phyloP scores from a whole-genome alignment of 306 rosid species.

The Cajanus cajan region DNA sequence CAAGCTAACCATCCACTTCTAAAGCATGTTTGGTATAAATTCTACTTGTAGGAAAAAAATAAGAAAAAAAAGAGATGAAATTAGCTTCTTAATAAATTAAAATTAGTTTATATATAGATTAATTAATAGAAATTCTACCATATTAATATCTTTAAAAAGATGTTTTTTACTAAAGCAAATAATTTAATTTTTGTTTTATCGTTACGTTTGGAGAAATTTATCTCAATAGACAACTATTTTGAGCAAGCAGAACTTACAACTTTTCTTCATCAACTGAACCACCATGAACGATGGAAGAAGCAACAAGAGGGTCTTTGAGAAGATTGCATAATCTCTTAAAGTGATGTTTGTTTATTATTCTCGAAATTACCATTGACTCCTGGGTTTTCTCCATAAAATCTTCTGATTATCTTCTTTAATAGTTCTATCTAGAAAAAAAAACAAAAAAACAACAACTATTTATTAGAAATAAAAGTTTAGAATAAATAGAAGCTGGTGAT shows the following conservation, averaged over 20 bases:
- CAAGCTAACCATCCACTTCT: neutral
- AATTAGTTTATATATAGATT: no score
- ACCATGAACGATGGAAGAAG: constrained; percentile 72
- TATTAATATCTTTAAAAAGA: no score
- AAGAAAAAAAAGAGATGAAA: no score
- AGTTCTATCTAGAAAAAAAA: constrained; percentile 52
- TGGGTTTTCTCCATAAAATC: constrained; percentile 63
- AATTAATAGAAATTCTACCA: no score
- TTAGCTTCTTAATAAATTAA: no score
- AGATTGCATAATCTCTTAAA: constrained; percentile 63
- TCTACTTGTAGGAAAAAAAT: no score
- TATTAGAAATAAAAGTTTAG: neutral
- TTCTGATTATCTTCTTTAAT: constrained; percentile 51
- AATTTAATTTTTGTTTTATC: no score
- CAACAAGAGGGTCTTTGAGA: constrained; percentile 68
- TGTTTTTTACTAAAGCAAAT: no score
- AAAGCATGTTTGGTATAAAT: neutral
- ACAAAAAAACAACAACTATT: neutral
- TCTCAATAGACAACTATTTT: no score
- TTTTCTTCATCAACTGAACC: constrained; percentile 66
- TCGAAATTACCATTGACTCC: constrained; percentile 52
- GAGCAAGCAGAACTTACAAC: constrained; percentile 38
- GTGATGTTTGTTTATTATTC: constrained; percentile 60
- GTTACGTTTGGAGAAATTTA: no score
- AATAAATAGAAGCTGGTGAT: neutral